Base-by-base conservation (phyloP, 208 protist genomes). In the Endotrypanum monterogeii region DNA sequence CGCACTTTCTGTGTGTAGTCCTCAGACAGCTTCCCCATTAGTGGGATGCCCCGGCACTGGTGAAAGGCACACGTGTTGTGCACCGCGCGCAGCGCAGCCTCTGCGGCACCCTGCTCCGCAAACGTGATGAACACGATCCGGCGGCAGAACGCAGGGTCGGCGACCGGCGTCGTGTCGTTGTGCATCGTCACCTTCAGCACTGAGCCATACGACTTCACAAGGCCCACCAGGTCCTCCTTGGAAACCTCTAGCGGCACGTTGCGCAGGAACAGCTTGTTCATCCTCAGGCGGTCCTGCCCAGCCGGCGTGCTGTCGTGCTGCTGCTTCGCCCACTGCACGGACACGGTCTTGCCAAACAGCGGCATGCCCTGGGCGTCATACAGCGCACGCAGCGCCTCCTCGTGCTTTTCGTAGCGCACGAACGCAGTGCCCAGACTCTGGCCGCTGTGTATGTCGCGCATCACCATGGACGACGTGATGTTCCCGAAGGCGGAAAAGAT, bases 201-300 rank as follows among this genome's bases (percentile, higher is more conserved):
- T 0, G 46, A 60, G 39, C 85, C 85, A 60, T 57, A 82, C 8
- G 25, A n/a, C 1, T 16, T 32, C 44, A 84, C 76, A 11, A 76
- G 37, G 16, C 37, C n/a, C 9, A 37, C 41, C 16, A 89, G 70
- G 0, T 69, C 51, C 32, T 48, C 73, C 30, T 72, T 67, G 20
- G 75, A 79, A 32, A 82, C 71, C 58, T 77, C 71, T 50, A 78
- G 12, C 48, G 85, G 85, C 32, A 89, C 74, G 72, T 89, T 89
- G 74, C 85, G 85, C 55, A 87, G 41, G 51, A 89, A 89, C 14
- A 87, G 83, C 63, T 89, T 86, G 71, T 85, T 76, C 74, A 87
- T 75, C 54, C 39, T 74, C 28, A 66, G 23, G 9, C 76, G 81
- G 25, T 76, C 82, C 18, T 82, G 41, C 20, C 74, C 74, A 32